Conservation (phyloP, 2,329 filamentous ascomycete genomes). For the Dryadomyces quercus-mongolicae region DNA sequence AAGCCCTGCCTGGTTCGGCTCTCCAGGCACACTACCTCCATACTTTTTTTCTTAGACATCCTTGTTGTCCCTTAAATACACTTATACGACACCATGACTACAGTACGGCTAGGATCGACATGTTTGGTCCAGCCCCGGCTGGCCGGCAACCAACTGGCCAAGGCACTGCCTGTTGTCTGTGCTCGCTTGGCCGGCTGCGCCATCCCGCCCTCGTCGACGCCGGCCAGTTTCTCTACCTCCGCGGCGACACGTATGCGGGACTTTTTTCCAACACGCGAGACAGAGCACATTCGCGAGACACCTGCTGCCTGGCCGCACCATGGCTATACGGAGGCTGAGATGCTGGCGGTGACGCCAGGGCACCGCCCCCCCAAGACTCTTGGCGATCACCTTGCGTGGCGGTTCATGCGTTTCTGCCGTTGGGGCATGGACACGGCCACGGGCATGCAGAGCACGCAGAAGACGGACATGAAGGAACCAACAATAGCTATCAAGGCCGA, state of each 20-base stretch:
- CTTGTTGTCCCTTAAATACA: neutral
- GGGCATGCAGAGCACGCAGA: conserved; percentile 59
- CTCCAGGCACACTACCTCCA: neutral
- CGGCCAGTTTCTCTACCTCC: conserved; percentile 35
- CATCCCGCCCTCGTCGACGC: conserved; percentile 12
- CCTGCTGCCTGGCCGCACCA: conserved; percentile 59
- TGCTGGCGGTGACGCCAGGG: conserved; percentile 59
- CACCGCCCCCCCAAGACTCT: conserved; percentile 62
- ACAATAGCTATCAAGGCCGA: conserved; percentile 40
- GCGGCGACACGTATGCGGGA: conserved; percentile 33
- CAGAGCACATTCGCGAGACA: conserved; percentile 48
- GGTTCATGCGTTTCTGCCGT: conserved; percentile 61
- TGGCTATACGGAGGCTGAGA: conserved; percentile 66
- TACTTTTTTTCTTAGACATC: neutral
- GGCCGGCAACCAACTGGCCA: conserved; percentile 4
- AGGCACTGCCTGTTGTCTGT: conserved; percentile 4
- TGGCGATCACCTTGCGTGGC: conserved; percentile 70
- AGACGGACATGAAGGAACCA: conserved; percentile 44
- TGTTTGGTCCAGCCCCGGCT: conserved; percentile 5
- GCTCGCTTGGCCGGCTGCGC: neutral
- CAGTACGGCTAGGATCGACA: conserved; percentile 1
- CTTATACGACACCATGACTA: conserved; percentile 5
- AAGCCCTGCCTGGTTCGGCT: neutral
- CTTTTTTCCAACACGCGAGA: conserved; percentile 52
- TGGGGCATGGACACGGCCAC: conserved; percentile 75